Evolutionary conservation across 495 filamentous ascomycete genomes (phyloP), one percentile per base, ranked within the genome.

Genomic region (Hypoxylon cercidicola): DNA sequence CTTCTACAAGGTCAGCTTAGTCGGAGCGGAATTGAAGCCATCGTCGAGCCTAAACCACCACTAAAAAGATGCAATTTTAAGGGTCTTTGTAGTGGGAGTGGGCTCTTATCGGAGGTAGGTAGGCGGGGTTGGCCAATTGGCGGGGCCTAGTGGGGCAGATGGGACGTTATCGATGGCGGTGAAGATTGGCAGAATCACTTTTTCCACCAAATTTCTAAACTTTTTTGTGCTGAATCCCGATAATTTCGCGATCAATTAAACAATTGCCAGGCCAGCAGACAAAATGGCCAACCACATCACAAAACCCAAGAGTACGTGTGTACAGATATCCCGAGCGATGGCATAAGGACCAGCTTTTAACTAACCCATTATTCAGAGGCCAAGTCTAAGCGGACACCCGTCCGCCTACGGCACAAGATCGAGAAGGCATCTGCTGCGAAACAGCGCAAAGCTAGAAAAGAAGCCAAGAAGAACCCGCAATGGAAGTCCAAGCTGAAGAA

Each of bases 401-500:
- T 93, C 65, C 91, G 95, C 25, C 81, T 98, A 60, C 86, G 95
- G 55, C 90, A 97, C 80, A 97, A 96, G 79, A 99, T 98, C 78
- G 87, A 97, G 72, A 98, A 99, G 78, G 90, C 92, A 19, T 90
- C 92, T 58, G 89, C 89, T 66, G 87, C 90, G 41, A 99, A 99
- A 81, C 90, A 96, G 76, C 85, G 89, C 68, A 99, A 99, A 80
- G 79, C 85, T 46, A 90, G 85, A 68, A 97, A 97, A 82, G 78
- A 85, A 45, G 93, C 90, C 20, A 98, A 97, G 80, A 90, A 93
- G 87, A 96, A 97, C 76, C 96, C 96, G 16, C 86, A 97, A 89
- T 97, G 94, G 89, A 86, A 88, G 60, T 94, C 91, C 64, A 89
- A 90, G 74, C 74, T 96, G 58, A 97, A 96, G 86, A 98, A 98